Base-by-base conservation (phyloP, 371 early-diverging fungal species). In the Saksenaea oblongispora region DNA sequence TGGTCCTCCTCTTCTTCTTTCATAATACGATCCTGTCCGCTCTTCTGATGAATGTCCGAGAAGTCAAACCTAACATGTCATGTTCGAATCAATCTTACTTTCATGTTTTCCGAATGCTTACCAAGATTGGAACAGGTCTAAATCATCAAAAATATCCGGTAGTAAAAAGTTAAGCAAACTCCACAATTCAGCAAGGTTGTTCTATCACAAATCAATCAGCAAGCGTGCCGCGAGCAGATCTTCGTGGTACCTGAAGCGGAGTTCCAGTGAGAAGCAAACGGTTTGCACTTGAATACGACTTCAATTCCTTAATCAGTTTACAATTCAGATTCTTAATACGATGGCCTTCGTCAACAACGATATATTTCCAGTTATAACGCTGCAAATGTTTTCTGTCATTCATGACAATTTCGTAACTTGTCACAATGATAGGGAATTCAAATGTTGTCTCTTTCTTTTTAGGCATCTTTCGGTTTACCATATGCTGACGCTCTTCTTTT, bases 281-380 rank as follows among this genome's bases (percentile, higher is more conserved):
- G 73, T 95, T 95, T 27, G 94, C 92, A 65, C 89, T 88, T 24
- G 89, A 84, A 74, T 89, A 91, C 0, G 78, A 73, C 71, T 94
- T 95, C 31, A 99, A 82, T 58, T 95, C 93, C 15, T 83, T 83
- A 34, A 96, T 88, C 62, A 99, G 86, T 69, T 90, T 90, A 71
- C 95, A 95, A 69, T 95, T 90, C 75, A 91, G 73, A 76, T 98
- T 98, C 73, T 98, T 97, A 65, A 98, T 82, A 51, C 98, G 88
- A 66, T 98, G 98, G 7, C 96, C 98, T 74, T 98, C 98, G 69
- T 98, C 99, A 11, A 98, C 91, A 8, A 98, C 90, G 55, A 94
- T 89, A 67, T 94, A 94, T 66, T 93, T 91, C 93, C 94, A 98
- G 5, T 87, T 81, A 61, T 87, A 87, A 34, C 79, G 67, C 63